phyloP scores from a whole-genome alignment of 2,329 filamentous ascomycete species.

The Penicillium sp. region DNA sequence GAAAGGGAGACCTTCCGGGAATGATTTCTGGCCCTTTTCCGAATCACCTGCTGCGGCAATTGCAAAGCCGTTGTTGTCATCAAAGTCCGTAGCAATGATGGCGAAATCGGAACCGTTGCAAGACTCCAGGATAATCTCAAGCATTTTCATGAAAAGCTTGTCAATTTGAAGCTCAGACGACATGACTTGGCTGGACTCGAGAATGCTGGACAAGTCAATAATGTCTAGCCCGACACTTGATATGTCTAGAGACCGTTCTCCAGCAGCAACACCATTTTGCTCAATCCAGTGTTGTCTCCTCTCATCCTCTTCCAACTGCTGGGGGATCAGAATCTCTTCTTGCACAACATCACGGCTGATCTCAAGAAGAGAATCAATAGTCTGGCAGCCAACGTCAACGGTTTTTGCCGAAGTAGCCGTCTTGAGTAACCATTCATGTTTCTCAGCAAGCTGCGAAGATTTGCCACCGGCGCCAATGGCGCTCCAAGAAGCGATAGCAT shows the following conservation, averaged over 20 bases:
- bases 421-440: slow-evolving; percentile 62
- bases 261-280: slow-evolving; percentile 40
- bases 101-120: slow-evolving; percentile 61
- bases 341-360: slow-evolving; percentile 36
- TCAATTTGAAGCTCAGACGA: slow-evolving; percentile 66
- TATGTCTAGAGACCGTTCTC: slow-evolving; percentile 43
- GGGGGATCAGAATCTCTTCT: slow-evolving; percentile 31
- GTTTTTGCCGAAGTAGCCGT: slow-evolving; percentile 53
- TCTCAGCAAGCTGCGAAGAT: slow-evolving; percentile 56
- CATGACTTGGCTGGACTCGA: slow-evolving; percentile 65
- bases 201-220: slow-evolving; percentile 63
- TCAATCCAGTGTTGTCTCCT: slow-evolving; percentile 46
- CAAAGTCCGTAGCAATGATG: slow-evolving; percentile 61
- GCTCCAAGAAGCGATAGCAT: slow-evolving; percentile 60
- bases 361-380: slow-evolving; percentile 50
- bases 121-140: slow-evolving; percentile 63
- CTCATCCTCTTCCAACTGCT: slow-evolving; percentile 41
- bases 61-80: slow-evolving; percentile 58
- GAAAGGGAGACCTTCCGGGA: slow-evolving; percentile 56
- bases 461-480: slow-evolving; percentile 60
- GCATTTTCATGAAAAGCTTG: slow-evolving; percentile 62
- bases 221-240: slow-evolving; percentile 54
- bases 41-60: slow-evolving; percentile 61
- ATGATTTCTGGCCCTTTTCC: slow-evolving; percentile 56
- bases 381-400: slow-evolving; percentile 59